These are phyloP conservation scores for Castanea crenata DNA, from an alignment of 306 rosid genomes.

Conservation along the genomic window DNA sequence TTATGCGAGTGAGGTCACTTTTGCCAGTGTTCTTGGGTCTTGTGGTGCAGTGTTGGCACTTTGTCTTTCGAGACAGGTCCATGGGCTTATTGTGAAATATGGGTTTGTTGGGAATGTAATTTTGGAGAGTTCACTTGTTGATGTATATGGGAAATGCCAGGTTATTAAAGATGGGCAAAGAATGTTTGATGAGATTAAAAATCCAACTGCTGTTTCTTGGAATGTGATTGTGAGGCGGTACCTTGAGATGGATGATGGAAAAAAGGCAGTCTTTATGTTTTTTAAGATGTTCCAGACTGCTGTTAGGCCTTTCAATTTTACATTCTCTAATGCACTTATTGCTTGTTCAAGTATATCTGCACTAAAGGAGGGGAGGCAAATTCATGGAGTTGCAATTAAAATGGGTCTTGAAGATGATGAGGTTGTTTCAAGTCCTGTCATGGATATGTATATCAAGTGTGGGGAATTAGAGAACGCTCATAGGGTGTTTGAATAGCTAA, in stretches of 20 bases:
- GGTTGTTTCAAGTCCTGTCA: conserved; percentile 55
- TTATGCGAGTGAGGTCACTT: conserved; percentile 35
- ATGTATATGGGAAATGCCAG: conserved; percentile 62
- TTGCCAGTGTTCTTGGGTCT: conserved; percentile 57
- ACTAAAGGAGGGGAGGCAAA: conserved; percentile 58
- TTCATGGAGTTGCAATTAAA: conserved; percentile 60
- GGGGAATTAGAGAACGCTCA: conserved; percentile 47
- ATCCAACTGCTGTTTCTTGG: conserved; percentile 71
- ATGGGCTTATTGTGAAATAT: conserved; percentile 44
- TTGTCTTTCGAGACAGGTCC: conserved; percentile 52
- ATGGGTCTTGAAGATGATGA: conserved; percentile 47
- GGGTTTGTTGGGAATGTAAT: conserved; percentile 59
- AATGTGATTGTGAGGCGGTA: conserved; percentile 78
- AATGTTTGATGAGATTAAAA: conserved; percentile 58
- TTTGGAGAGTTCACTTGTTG: conserved; percentile 69
- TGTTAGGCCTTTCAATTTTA: conserved; percentile 55
- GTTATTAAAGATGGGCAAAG: conserved; percentile 48
- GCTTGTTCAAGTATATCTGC: conserved; percentile 55
- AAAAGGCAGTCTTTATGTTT: conserved; percentile 54
- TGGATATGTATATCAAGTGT: conserved; percentile 68
- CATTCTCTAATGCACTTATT: conserved; percentile 62
- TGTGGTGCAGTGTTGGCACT: conserved; percentile 44
- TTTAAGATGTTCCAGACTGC: conserved; percentile 40
- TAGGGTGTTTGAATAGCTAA: conserved; percentile 51
- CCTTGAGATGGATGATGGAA: conserved; percentile 58